phyloP scores from a whole-genome alignment of 306 rosid species.

The Malus sylvestris region DNA sequence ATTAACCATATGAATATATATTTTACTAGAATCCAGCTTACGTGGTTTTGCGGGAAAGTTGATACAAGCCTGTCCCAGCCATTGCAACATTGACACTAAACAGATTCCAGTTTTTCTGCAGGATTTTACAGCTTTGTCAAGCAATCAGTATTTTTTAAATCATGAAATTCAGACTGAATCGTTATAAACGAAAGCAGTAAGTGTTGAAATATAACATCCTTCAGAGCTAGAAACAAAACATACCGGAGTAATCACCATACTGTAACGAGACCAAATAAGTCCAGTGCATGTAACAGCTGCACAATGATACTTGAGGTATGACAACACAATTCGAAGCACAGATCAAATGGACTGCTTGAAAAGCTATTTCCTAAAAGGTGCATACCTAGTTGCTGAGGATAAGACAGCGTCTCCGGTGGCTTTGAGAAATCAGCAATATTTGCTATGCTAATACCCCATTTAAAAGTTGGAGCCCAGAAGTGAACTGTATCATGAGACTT shows the following conservation, averaged over 20 bases:
- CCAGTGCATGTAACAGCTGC: conserved; percentile 18
- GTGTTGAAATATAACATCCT: background rate
- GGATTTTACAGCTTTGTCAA: background rate
- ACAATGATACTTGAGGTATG: background rate
- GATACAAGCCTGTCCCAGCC: conserved; percentile 16
- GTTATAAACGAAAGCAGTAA: background rate
- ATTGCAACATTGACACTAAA: conserved; percentile 15
- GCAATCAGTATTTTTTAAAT: background rate
- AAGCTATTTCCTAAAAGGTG: background rate
- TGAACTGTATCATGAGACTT: conserved; percentile 2
- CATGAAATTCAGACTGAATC: background rate
- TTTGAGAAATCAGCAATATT: conserved; percentile 19
- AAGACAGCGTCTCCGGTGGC: conserved; percentile 9
- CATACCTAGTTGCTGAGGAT: conserved; percentile 11
- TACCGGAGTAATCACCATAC: conserved; percentile 19
- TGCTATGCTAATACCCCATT: conserved; percentile 23
- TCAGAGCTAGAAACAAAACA: background rate
- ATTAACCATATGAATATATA: background rate
- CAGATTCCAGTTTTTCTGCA: conserved; percentile 22
- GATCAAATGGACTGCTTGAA: background rate
- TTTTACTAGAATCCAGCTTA: background rate
- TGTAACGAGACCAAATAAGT: conserved; percentile 16
- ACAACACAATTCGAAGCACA: background rate
- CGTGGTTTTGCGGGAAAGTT: conserved; percentile 7
- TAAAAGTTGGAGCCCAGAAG: conserved; percentile 25